phyloP scores from a whole-genome alignment of 306 rosid genomes.

The Lablab purpureus region DNA sequence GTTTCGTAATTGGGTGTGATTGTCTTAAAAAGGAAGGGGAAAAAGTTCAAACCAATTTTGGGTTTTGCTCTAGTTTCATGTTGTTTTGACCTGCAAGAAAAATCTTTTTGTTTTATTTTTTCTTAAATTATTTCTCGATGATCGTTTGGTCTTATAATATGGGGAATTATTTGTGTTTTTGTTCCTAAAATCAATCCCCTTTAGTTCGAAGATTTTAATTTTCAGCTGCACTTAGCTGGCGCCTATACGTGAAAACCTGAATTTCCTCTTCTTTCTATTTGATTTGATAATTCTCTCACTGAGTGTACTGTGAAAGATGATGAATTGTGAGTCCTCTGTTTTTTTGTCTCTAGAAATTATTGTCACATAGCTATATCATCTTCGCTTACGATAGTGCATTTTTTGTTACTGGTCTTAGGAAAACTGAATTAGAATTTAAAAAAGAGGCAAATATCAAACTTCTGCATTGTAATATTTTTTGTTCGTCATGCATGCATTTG shows the following conservation, averaged over 20 bases:
- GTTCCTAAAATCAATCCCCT: background rate
- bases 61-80: background rate
- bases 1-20: conserved; percentile 15
- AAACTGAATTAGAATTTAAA: background rate
- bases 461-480: conserved; percentile 8
- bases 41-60: background rate
- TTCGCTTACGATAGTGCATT: background rate
- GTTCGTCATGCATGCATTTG: conserved; percentile 13
- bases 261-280: background rate
- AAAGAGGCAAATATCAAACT: background rate
- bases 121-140: background rate
- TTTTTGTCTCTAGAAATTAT: background rate
- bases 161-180: background rate
- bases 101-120: background rate
- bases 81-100: background rate
- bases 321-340: background rate
- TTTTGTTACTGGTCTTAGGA: background rate
- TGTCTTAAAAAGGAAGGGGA: background rate
- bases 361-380: background rate
- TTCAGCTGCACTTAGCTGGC: background rate
- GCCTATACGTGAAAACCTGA: background rate
- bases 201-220: background rate
- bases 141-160: background rate
- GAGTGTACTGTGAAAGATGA: background rate
- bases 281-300: background rate